These are phyloP conservation scores for Castanospermum australe DNA, from an alignment of 306 rosid genomes.

Conservation along the genomic window DNA sequence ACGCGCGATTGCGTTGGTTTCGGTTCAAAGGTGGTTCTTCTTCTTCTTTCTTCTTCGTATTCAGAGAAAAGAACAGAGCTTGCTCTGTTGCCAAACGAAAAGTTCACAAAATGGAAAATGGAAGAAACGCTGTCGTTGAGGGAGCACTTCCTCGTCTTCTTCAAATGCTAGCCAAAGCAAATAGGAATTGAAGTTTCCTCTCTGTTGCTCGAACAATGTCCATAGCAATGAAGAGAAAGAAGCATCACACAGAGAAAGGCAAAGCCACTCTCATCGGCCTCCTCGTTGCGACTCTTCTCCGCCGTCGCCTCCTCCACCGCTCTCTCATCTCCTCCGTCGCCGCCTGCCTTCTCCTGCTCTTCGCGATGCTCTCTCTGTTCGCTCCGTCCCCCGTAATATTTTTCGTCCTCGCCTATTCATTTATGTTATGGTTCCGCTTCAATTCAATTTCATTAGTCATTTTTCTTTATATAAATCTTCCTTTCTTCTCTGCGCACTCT, in stretches of 20 bases:
- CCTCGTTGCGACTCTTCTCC: slow-evolving; percentile 34
- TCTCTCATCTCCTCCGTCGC: slow-evolving; percentile 57
- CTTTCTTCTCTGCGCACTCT: neutral
- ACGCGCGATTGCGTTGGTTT: slow-evolving; percentile 24
- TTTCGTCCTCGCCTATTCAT: neutral
- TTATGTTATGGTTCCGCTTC: too few relatives aligned
- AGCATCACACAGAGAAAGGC: slow-evolving; percentile 1
- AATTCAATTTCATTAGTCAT: neutral
- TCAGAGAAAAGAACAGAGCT: neutral
- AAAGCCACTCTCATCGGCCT: slow-evolving; percentile 15
- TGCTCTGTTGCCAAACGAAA: slow-evolving; percentile 1
- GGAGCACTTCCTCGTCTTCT: neutral
- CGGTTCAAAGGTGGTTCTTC: slow-evolving; percentile 5
- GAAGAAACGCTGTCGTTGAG: neutral
- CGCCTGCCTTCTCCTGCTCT: slow-evolving; percentile 53
- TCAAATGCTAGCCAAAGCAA: neutral
- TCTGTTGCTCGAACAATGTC: neutral
- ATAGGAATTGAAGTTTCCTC: neutral
- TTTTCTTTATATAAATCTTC: neutral
- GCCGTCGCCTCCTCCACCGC: slow-evolving; percentile 40
- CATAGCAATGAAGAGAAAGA: slow-evolving; percentile 38
- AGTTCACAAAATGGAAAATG: neutral
- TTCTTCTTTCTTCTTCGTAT: neutral
- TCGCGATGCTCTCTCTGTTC: slow-evolving; percentile 47
- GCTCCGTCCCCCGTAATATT: slow-evolving; percentile 32